Conservation (phyloP, 768 basidiomycete species). For the Leccinellum rugosiceps region DNA sequence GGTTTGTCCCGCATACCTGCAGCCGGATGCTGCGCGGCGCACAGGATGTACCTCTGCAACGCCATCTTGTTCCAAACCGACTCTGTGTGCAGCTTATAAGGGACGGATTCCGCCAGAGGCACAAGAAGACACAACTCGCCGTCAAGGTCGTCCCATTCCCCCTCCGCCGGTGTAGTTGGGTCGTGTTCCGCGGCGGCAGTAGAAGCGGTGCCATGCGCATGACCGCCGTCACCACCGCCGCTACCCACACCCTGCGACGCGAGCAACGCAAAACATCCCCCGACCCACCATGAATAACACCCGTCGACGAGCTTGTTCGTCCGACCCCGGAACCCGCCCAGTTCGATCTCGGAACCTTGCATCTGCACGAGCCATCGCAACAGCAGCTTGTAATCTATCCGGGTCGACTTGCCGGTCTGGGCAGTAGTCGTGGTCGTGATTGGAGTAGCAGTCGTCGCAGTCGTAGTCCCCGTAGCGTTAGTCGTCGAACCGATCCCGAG, state of each 20-base stretch:
- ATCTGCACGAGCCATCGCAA: slow-evolving; percentile 81
- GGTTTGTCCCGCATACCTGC: slow-evolving; percentile 96
- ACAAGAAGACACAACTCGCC: slow-evolving; percentile 39
- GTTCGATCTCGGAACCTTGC: slow-evolving; percentile 79
- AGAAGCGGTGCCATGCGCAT: background rate
- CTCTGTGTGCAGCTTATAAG: slow-evolving; percentile 28
- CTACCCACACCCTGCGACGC: slow-evolving; percentile 52
- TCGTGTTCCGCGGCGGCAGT: background rate
- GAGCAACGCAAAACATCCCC: slow-evolving; percentile 77
- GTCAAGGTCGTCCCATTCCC: slow-evolving; percentile 70
- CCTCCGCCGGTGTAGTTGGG: slow-evolving; percentile 22
- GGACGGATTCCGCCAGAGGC: background rate
- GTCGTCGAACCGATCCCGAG: background rate
- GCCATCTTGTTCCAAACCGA: slow-evolving; percentile 58
- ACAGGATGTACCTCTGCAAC: slow-evolving; percentile 83
- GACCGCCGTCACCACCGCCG: background rate
- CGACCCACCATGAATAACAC: slow-evolving; percentile 99
- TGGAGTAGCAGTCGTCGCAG: background rate
- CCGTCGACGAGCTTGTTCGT: slow-evolving; percentile 99
- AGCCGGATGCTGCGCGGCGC: slow-evolving; percentile 79
- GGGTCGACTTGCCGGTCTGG: slow-evolving; percentile 16
- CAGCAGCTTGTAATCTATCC: slow-evolving; percentile 57
- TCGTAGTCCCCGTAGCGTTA: too few species aligned
- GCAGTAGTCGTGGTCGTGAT: background rate
- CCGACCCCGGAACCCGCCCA: slow-evolving; percentile 90